Percentiles rank a stretch among this genome's conserved stretches.
These are phyloP conservation scores for Diplodia corticola DNA, from an alignment of 2,329 filamentous ascomycete genomes.

Conservation along the genomic window DNA sequence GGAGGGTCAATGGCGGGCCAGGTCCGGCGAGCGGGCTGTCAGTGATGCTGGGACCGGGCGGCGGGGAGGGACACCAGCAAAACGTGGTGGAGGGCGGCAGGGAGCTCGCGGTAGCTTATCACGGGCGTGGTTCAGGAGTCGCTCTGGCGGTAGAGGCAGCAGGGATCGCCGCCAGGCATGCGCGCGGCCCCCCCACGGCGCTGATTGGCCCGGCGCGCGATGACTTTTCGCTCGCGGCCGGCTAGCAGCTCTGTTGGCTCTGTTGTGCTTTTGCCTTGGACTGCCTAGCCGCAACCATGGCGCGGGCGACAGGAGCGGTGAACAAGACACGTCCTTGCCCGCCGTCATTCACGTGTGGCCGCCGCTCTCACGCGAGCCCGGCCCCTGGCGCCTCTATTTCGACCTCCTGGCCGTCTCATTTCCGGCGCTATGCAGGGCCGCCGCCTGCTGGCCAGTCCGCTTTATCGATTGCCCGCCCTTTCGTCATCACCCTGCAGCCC, in stretches of 20 bases:
- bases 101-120: conserved; percentile 17
- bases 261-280: conserved; percentile 3
- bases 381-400: conserved; percentile 17
- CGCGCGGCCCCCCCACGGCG: conserved; percentile 13
- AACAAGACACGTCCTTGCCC: neutral
- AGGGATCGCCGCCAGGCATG: conserved; percentile 18
- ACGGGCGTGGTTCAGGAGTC: conserved; percentile 15
- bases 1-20: conserved; percentile 1
- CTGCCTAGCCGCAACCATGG: neutral
- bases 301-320: conserved; percentile 6
- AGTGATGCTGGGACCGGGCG: conserved; percentile 6
- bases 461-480: conserved; percentile 11
- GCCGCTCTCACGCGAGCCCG: neutral
- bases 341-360: conserved; percentile 4
- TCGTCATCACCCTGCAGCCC: neutral
- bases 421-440: conserved; percentile 6
- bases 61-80: conserved; percentile 6
- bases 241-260: neutral
- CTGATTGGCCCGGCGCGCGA: conserved; percentile 4
- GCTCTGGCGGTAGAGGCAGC: conserved; percentile 16
- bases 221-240: neutral
- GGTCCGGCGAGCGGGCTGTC: neutral
- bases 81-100: conserved; percentile 10
- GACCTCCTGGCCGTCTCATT: conserved; percentile 13
- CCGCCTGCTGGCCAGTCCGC: conserved; percentile 17